Conservation (phyloP, 2,329 filamentous ascomycete genomes). For the Rhynchosporium secalis region DNA sequence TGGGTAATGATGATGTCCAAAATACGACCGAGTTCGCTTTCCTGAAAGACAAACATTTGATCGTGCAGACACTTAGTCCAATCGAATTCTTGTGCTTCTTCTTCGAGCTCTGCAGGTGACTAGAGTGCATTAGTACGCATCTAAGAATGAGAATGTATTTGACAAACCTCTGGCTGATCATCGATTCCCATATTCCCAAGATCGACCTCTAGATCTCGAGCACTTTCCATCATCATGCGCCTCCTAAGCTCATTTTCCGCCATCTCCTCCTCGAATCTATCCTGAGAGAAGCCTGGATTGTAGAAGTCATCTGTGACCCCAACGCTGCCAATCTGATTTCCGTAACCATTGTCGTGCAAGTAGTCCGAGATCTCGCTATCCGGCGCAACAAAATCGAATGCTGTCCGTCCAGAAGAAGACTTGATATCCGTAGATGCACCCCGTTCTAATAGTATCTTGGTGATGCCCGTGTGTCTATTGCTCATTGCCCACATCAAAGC, state of each 20-base stretch:
- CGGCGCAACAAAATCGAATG: conserved; percentile 91
- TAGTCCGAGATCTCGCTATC: conserved; percentile 97
- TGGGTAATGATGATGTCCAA: conserved; percentile 95
- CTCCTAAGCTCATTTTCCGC: conserved; percentile 94
- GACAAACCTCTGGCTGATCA: conserved; percentile 82
- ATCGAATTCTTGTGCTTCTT: conserved; percentile 91
- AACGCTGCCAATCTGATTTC: conserved; percentile 66
- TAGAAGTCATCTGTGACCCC: conserved; percentile 91
- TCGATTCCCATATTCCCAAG: conserved; percentile 93
- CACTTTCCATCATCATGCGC: conserved; percentile 99
- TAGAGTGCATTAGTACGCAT: conserved; percentile 42
- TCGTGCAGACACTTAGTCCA: conserved; percentile 94
- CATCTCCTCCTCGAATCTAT: conserved; percentile 95
- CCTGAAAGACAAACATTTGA: conserved; percentile 99
- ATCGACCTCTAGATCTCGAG: conserved; percentile 93
- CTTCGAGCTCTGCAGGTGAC: conserved; percentile 76
- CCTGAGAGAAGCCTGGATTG: conserved; percentile 85
- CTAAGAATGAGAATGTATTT: conserved; percentile 1
- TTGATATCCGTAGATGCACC: conserved; percentile 95
- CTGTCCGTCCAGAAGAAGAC: conserved; percentile 89
- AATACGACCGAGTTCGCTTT: conserved; percentile 86
- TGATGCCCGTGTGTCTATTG: conserved; percentile 93
- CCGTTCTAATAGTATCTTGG: conserved; percentile 87
- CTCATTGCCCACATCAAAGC: conserved; percentile 99
- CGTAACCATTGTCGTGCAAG: conserved; percentile 90